phyloP scores from a whole-genome alignment of 768 basidiomycete genomes.

The Macrolepiota fuliginosa region DNA sequence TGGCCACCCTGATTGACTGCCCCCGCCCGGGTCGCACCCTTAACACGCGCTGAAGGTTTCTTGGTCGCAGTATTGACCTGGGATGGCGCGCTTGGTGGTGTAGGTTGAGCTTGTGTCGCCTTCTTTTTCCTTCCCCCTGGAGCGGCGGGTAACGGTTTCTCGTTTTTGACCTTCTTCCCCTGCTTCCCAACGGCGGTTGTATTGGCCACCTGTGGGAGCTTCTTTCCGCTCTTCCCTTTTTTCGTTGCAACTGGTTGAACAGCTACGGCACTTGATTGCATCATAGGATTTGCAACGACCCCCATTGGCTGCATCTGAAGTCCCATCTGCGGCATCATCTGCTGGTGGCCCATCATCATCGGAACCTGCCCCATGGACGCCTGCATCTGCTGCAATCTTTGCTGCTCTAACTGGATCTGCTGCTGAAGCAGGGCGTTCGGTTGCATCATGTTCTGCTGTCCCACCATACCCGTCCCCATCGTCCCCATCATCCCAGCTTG shows the following conservation, averaged over 20 bases:
- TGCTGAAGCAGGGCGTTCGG: background rate
- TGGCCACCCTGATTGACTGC: too few species aligned
- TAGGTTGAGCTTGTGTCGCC: background rate
- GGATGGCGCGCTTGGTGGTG: background rate
- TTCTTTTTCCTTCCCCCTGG: slow-evolving; percentile 2
- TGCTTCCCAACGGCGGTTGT: background rate
- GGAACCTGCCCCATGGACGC: slow-evolving; percentile 8
- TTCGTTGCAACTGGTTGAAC: too few species aligned
- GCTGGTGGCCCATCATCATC: slow-evolving; percentile 12
- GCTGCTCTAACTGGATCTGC: slow-evolving; percentile 2
- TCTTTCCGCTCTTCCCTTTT: background rate
- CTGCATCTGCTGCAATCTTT: slow-evolving; percentile 13
- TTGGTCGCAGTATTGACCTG: background rate
- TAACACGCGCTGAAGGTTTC: too few species aligned
- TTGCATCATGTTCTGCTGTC: background rate
- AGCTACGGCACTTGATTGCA: background rate
- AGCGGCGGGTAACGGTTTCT: slow-evolving; percentile 6
- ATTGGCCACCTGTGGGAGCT: background rate
- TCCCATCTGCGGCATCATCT: slow-evolving; percentile 5
- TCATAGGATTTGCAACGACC: background rate
- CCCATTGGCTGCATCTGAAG: slow-evolving; percentile 3
- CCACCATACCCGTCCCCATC: background rate
- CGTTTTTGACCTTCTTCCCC: background rate
- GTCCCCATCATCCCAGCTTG: background rate
- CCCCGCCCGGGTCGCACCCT: too few species aligned